Conservation (phyloP, 2,329 filamentous ascomycete species). For the Metarhizium anisopliae region DNA sequence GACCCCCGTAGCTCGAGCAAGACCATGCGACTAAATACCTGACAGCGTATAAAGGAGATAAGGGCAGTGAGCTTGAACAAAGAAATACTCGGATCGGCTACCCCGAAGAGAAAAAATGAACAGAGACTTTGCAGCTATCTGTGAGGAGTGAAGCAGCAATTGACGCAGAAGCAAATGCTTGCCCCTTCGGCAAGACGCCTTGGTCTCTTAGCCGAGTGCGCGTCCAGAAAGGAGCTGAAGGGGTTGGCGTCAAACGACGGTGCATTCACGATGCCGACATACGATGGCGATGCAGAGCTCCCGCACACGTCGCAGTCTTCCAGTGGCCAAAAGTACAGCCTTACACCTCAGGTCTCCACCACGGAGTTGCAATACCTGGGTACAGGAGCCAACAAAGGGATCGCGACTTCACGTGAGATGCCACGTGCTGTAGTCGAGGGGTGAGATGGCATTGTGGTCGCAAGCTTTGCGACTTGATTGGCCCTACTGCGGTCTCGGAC, state of each 20-base stretch:
- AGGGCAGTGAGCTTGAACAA: neutral
- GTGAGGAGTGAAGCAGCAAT: neutral
- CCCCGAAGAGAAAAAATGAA: neutral
- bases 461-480: neutral
- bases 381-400: neutral
- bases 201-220: neutral
- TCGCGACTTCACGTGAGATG: neutral
- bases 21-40: neutral
- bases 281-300: conserved; percentile 5
- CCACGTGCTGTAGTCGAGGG: neutral
- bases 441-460: neutral
- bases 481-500: neutral
- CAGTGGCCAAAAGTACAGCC: conserved; percentile 5
- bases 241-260: neutral
- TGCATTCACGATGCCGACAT: neutral
- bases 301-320: neutral
- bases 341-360: conserved; percentile 4
- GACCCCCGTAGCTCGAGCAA: neutral
- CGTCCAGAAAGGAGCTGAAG: neutral
- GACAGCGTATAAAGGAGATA: neutral
- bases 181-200: neutral
- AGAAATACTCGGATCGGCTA: neutral
- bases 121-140: neutral
- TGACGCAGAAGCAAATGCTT: neutral
- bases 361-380: neutral